Percentiles rank a stretch among this genome's conserved stretches.
Conservation (phyloP, 2,329 filamentous ascomycete genomes). For the Periglandula ipomoeae region DNA sequence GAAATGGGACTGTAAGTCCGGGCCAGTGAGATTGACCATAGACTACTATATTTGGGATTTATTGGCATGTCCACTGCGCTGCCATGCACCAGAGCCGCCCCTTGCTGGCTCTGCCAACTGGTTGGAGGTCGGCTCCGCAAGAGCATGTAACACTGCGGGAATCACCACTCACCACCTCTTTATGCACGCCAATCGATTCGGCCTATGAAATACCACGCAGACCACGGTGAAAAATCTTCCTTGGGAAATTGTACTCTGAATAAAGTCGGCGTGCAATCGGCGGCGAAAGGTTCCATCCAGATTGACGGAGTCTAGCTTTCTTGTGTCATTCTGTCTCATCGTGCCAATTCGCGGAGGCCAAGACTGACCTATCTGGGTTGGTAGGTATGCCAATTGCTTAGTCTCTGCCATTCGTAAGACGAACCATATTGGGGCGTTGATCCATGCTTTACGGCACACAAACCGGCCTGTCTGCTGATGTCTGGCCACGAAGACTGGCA, state of each 20-base stretch:
- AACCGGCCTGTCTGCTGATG: neutral
- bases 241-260: no score
- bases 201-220: neutral
- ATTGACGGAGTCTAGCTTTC: neutral
- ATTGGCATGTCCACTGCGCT: no score
- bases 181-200: neutral
- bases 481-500: neutral
- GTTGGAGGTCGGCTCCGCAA: no score
- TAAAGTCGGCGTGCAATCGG: no score
- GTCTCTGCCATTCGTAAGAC: neutral
- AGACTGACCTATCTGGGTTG: neutral
- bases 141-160: neutral
- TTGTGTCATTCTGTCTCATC: neutral
- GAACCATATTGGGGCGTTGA: neutral
- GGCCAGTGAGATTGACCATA: no score
- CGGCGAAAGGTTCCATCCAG: no score
- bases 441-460: neutral
- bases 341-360: neutral
- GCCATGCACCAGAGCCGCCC: neutral
- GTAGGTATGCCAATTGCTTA: neutral
- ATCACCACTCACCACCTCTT: neutral
- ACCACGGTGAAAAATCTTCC: neutral
- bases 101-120: neutral
- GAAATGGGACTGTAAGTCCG: neutral
- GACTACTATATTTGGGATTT: no score